These are phyloP conservation scores for Olyra latifolia DNA, from an alignment of 176 grass and related monocot genomes.

Conservation along the genomic window DNA sequence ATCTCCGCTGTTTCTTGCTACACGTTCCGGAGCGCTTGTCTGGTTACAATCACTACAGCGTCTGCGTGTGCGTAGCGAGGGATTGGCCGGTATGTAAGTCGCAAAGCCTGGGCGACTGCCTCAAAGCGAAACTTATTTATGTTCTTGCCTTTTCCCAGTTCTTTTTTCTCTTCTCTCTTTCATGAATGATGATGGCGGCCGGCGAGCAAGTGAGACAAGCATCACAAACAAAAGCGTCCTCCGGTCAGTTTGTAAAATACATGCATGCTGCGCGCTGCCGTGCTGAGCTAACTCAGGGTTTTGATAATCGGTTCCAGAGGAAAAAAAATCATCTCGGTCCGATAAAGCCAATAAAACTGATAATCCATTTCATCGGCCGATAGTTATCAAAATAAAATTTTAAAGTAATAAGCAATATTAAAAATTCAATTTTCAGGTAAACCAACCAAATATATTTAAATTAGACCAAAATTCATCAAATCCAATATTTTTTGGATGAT, in stretches of 20 bases:
- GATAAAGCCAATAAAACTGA: no score
- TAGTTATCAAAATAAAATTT: no score
- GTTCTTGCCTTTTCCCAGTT: not conserved
- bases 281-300: no score
- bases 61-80: not conserved
- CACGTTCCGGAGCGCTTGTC: conserved; percentile 38
- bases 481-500: no score
- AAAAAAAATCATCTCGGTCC: no score
- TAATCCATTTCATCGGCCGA: no score
- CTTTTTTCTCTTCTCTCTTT: not conserved
- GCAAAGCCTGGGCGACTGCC: conserved; percentile 30
- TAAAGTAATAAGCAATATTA: no score
- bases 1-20: conserved; percentile 25
- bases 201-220: conserved; percentile 30
- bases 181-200: not conserved
- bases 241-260: not conserved
- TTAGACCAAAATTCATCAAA: no score
- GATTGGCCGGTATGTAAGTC: conserved; percentile 17
- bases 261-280: not conserved
- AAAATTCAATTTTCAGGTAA: no score
- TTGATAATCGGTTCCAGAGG: no score
- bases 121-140: conserved; percentile 28
- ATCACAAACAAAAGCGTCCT: conserved; percentile 28
- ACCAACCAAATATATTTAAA: no score
- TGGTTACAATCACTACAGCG: conserved; percentile 20